Evolutionary conservation across 768 basidiomycete species (phyloP).

Genomic region (Podaxis rugospora): DNA sequence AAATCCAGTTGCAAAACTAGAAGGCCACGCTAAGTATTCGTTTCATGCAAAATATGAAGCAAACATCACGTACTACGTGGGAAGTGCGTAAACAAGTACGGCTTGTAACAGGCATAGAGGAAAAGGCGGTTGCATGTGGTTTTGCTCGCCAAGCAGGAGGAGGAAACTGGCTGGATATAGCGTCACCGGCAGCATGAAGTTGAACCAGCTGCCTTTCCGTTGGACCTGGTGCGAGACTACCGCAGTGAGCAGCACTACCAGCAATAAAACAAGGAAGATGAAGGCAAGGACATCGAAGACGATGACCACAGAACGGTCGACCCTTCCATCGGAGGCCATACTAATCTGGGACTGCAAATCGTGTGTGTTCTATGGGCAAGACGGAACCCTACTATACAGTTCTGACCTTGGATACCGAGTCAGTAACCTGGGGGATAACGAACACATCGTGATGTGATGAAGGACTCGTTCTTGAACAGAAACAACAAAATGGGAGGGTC

Average conservation of each 20-base stretch:
- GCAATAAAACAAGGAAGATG: background rate
- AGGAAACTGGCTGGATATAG: slow-evolving; percentile 20
- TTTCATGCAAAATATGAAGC: background rate
- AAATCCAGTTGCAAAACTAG: slow-evolving; percentile 1
- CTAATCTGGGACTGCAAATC: background rate
- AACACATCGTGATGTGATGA: too few species aligned
- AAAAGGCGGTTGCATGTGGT: slow-evolving; percentile 18
- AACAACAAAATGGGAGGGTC: too few species aligned
- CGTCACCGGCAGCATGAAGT: slow-evolving; percentile 18
- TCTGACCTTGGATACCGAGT: too few species aligned
- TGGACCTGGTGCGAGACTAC: background rate
- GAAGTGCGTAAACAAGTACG: slow-evolving; percentile 21
- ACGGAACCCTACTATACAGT: background rate
- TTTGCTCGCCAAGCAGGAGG: slow-evolving; percentile 19
- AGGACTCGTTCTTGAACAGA: too few species aligned
- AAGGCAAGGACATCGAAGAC: background rate
- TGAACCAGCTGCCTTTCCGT: slow-evolving; percentile 16
- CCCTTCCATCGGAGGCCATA: background rate
- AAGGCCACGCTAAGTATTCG: background rate
- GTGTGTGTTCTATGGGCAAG: background rate
- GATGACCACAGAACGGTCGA: background rate
- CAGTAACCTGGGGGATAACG: too few species aligned
- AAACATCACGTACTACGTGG: slow-evolving; percentile 17
- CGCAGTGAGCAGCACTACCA: background rate
- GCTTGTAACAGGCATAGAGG: slow-evolving; percentile 22